Conservation (phyloP, 495 filamentous ascomycete species). For the Neurospora tetrasperma region DNA sequence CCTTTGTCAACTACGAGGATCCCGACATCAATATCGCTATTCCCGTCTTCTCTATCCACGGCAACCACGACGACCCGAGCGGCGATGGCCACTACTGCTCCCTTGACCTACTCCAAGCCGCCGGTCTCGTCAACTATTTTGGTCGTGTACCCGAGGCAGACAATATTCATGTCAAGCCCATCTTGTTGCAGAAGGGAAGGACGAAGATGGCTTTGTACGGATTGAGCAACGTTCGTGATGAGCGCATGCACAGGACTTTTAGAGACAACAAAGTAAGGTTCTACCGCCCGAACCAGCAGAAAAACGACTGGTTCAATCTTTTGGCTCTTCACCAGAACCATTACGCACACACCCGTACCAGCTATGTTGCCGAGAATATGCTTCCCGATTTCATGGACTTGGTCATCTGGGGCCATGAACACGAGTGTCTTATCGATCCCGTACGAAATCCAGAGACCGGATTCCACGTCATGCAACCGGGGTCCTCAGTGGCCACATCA, state of each 20-base stretch:
- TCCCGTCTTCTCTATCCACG: constrained; percentile 96
- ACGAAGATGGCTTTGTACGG: constrained; percentile 95
- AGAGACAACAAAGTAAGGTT: constrained; percentile 89
- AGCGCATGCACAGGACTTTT: constrained; percentile 88
- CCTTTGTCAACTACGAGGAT: constrained; percentile 96
- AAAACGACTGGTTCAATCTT: constrained; percentile 91
- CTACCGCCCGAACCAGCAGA: constrained; percentile 73
- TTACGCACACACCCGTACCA: constrained; percentile 76
- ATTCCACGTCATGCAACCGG: constrained; percentile 95
- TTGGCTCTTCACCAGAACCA: constrained; percentile 97
- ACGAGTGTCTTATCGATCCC: constrained; percentile 90
- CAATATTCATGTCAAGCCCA: constrained; percentile 81
- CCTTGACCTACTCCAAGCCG: constrained; percentile 81
- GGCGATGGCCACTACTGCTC: constrained; percentile 86
- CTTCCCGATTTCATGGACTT: constrained; percentile 87
- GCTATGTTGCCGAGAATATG: constrained; percentile 89
- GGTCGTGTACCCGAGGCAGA: constrained; percentile 85
- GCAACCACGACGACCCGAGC: constrained; percentile 95
- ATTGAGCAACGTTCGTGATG: constrained; percentile 92
- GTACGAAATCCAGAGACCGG: constrained; percentile 69
- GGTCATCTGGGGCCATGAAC: constrained; percentile 94
- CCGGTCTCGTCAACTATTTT: constrained; percentile 92
- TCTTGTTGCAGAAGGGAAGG: constrained; percentile 84
- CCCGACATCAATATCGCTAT: constrained; percentile 96
- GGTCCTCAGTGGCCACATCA: constrained; percentile 91